These are phyloP conservation scores for Xylariaceae sp. DNA, from an alignment of 2,329 filamentous ascomycete species.

Conservation along the genomic window DNA sequence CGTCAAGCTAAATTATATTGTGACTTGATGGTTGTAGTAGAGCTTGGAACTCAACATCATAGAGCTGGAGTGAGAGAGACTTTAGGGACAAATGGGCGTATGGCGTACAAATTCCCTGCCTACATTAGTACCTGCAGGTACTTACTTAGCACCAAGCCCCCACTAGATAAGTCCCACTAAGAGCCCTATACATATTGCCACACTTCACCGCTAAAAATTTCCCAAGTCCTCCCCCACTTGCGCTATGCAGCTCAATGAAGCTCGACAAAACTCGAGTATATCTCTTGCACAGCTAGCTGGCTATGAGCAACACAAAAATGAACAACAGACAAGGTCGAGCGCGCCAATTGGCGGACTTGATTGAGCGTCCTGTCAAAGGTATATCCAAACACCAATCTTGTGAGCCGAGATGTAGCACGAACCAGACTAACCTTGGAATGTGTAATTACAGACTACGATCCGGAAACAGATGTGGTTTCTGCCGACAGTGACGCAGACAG, in stretches of 20 bases:
- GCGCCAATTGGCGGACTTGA: constrained; percentile 65
- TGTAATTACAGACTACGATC: constrained; percentile 71
- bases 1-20: too few species aligned
- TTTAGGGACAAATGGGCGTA: too few species aligned
- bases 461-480: constrained; percentile 67
- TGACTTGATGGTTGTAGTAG: too few species aligned
- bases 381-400: constrained; percentile 23
- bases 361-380: constrained; percentile 69
- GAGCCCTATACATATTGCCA: constrained; percentile 56
- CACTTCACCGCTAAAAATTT: constrained; percentile 59
- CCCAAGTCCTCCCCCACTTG: constrained; percentile 27
- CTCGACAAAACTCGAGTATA: neutral
- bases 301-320: constrained; percentile 50
- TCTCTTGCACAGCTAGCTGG: neutral
- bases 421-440: constrained; percentile 23
- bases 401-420: neutral
- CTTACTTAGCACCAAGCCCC: too few species aligned
- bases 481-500: constrained; percentile 60
- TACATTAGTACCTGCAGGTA: too few species aligned
- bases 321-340: constrained; percentile 59
- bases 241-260: neutral
- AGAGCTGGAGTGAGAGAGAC: too few species aligned
- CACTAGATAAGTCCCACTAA: neutral
- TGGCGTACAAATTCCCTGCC: too few species aligned
- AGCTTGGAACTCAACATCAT: too few species aligned